These are phyloP conservation scores for Lasiosphaeria hispida DNA, from an alignment of 495 filamentous ascomycete species.

Conservation along the genomic window DNA sequence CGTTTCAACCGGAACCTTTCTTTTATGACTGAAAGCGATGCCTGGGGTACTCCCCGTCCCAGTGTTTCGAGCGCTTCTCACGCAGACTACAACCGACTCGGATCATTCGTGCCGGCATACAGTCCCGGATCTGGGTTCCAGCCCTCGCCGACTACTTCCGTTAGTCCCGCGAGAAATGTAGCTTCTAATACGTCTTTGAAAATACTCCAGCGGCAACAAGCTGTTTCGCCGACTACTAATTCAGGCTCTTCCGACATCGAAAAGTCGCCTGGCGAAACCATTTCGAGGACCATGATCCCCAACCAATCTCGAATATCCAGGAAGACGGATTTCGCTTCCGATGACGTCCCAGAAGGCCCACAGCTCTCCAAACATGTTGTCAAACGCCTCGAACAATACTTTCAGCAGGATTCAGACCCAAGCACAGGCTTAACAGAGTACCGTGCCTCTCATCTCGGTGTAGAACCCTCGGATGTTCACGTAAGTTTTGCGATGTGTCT, in stretches of 20 bases:
- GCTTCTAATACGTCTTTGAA: slow-evolving; percentile 17
- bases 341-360: slow-evolving; percentile 29
- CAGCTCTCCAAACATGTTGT: slow-evolving; percentile 37
- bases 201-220: slow-evolving; percentile 15
- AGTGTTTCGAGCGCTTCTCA: not conserved
- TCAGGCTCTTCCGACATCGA: not conserved
- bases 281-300: slow-evolving; percentile 29
- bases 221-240: slow-evolving; percentile 7
- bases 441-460: slow-evolving; percentile 41
- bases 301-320: slow-evolving; percentile 32
- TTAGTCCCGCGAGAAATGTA: slow-evolving; percentile 11
- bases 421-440: slow-evolving; percentile 37
- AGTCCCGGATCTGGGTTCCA: not conserved
- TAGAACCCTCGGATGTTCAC: slow-evolving; percentile 36
- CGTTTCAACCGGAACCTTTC: slow-evolving; percentile 8
- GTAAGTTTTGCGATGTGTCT: slow-evolving; percentile 7
- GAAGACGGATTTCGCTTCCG: slow-evolving; percentile 26
- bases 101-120: not conserved
- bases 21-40: slow-evolving; percentile 4
- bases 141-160: slow-evolving; percentile 8
- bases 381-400: slow-evolving; percentile 44
- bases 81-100: not conserved
- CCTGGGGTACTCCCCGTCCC: not conserved
- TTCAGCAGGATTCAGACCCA: slow-evolving; percentile 37
- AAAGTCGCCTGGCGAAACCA: slow-evolving; percentile 13